Base-by-base conservation (phyloP, 495 filamentous ascomycete species). In the Penicillium longicatenatum region DNA sequence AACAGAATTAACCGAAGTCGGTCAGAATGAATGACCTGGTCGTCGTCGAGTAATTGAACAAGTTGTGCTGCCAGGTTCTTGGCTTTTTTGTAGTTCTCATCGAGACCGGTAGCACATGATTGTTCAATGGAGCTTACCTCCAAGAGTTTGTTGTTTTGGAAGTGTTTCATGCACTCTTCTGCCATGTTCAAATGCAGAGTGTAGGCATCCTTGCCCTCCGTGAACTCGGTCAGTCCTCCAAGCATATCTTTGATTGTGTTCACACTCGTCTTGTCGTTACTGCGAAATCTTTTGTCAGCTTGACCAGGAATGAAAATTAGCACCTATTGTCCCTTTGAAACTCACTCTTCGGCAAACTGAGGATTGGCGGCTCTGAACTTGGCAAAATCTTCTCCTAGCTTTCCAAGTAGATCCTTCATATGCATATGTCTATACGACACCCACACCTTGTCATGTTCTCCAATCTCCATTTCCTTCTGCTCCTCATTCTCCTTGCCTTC, bases 241-340 rank as follows among this genome's bases (percentile, higher is more conserved):
- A 98, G 75, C 94, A 98, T 98, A 69, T 96, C 91, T 70, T 92
- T 92, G 69, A 98, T 97, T 47, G 89, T 91, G 75, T 93, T 92
- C 41, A 98, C 77, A 67, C 83, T 96, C 24, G 83, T 75, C 31
- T 87, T 86, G 54, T 85, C 79, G 65, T 81, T 81, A 46, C 74
- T 81, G 69, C 1, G 37, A 57, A 26, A 7, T n/a, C n/a, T 24
- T 8, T 33, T 19, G 48, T 61, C 30, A 60, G 56, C 47, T 21
- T 46, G 41, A 59, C 33, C 21, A 10, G 11, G 30, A 41, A 19
- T 50, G 26, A 19, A 8, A 45, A 19, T 4, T 31, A 33, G 35
- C 3, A 20, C 21, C 35, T 24, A 21, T 20, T 10, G 6, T 17
- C 9, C 22, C 9, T 17, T 17, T 10, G 54, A 56, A 0, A 62